phyloP scores from a whole-genome alignment of 2,329 filamentous ascomycete species.

The Claviceps maximensis region DNA sequence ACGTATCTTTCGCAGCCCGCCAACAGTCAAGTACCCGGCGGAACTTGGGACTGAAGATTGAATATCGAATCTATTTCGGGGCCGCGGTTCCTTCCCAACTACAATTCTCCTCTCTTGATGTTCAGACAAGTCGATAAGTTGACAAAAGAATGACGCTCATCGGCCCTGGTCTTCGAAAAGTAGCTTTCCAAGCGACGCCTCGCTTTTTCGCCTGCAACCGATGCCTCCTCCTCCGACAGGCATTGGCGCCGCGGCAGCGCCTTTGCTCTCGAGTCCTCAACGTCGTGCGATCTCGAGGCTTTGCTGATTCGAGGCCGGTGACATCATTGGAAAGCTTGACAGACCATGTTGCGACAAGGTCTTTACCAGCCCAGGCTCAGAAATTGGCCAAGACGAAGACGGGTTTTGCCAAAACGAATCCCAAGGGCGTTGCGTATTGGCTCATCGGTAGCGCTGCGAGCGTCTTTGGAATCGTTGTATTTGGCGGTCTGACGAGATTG shows the following conservation, averaged over 20 bases:
- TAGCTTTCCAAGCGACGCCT: slow-evolving; percentile 24
- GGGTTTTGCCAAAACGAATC: slow-evolving; percentile 47
- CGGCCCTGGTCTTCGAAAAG: slow-evolving; percentile 27
- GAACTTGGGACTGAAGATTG: background rate
- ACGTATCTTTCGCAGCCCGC: too few relatives aligned
- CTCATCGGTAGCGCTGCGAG: slow-evolving; percentile 79
- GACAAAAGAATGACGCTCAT: slow-evolving; percentile 26
- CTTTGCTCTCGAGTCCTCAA: slow-evolving; percentile 27
- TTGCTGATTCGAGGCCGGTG: slow-evolving; percentile 20
- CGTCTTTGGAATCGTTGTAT: slow-evolving; percentile 94
- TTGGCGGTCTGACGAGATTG: slow-evolving; percentile 81
- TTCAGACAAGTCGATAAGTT: background rate
- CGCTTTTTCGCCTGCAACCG: slow-evolving; percentile 35
- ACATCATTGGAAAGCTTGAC: slow-evolving; percentile 16
- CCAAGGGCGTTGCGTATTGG: slow-evolving; percentile 80
- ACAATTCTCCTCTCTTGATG: background rate
- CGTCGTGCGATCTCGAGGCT: slow-evolving; percentile 25
- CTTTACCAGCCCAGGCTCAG: slow-evolving; percentile 10
- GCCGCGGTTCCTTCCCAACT: background rate
- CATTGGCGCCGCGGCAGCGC: slow-evolving; percentile 12
- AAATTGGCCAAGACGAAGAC: slow-evolving; percentile 22
- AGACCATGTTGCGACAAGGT: slow-evolving; percentile 13
- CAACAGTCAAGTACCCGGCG: background rate
- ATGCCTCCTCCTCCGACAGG: slow-evolving; percentile 30
- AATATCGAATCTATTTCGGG: background rate